Evolutionary conservation across 305 asterid species (phyloP).

Genomic region (Fraxinus sp.): DNA sequence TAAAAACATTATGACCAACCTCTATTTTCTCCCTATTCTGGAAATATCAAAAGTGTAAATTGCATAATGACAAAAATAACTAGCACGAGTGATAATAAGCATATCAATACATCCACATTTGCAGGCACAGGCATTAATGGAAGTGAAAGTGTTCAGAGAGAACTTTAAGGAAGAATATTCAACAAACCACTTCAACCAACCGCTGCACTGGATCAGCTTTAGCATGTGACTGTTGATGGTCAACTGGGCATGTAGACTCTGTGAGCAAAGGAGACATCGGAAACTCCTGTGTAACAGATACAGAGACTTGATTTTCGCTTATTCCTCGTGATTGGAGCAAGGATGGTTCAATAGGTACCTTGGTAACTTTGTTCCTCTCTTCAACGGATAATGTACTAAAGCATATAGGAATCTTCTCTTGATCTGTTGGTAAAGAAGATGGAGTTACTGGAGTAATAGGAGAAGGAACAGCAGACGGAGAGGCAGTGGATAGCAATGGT

Average conservation of each 20-base stretch:
- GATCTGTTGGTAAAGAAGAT: conserved; percentile 36
- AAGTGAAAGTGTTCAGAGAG: neutral
- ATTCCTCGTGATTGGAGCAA: conserved; percentile 22
- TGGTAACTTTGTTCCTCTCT: conserved; percentile 25
- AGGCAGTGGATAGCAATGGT: conserved; percentile 27
- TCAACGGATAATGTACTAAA: conserved; percentile 24
- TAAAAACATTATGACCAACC: neutral
- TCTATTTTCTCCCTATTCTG: neutral
- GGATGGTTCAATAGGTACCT: conserved; percentile 19
- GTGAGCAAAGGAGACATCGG: conserved; percentile 27
- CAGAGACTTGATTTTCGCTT: conserved; percentile 18
- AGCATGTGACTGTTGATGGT: conserved; percentile 11
- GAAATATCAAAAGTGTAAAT: neutral
- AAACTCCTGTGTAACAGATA: conserved; percentile 18
- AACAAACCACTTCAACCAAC: conserved; percentile 48
- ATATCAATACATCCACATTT: neutral
- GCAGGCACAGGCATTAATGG: neutral
- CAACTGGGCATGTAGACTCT: conserved; percentile 28
- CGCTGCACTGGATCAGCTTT: conserved; percentile 25
- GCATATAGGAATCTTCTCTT: conserved; percentile 25
- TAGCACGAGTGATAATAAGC: neutral
- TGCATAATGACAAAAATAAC: neutral
- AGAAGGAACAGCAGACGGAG: conserved; percentile 37
- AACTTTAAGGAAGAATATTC: conserved; percentile 4
- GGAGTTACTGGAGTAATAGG: conserved; percentile 46